Percentiles rank a stretch among this genome's conserved stretches.
Conservation (phyloP, 108 stramenopile genomes). For the Nitzschia sp. region DNA sequence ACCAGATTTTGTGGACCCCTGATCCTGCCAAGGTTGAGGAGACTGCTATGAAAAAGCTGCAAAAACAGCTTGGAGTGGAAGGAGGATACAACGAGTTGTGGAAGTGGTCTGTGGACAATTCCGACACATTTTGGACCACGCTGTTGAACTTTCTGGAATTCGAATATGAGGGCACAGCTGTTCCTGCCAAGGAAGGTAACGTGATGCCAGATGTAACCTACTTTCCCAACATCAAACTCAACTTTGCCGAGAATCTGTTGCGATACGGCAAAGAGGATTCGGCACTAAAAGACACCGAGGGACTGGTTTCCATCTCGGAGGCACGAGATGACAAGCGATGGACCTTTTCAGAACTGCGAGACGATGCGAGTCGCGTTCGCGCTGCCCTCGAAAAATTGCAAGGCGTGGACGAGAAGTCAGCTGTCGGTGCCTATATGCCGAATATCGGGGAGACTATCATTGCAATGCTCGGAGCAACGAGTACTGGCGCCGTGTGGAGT, state of each 20-base stretch:
- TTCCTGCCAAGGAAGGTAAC: slow-evolving; percentile 25
- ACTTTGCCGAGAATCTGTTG: slow-evolving; percentile 44
- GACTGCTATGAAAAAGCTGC: slow-evolving; percentile 30
- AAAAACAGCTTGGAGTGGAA: slow-evolving; percentile 12
- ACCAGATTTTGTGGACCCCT: slow-evolving; percentile 3
- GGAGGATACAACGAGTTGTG: slow-evolving; percentile 34
- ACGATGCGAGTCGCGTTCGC: slow-evolving; percentile 27
- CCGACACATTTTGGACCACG: slow-evolving; percentile 34
- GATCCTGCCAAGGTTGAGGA: slow-evolving; percentile 1
- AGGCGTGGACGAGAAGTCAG: slow-evolving; percentile 20
- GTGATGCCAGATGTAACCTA: slow-evolving; percentile 36
- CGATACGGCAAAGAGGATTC: slow-evolving; percentile 11
- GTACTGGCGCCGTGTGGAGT: slow-evolving; percentile 36
- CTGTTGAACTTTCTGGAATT: slow-evolving; percentile 32
- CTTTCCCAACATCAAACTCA: slow-evolving; percentile 34
- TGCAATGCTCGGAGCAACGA: slow-evolving; percentile 38
- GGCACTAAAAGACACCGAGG: slow-evolving; percentile 14
- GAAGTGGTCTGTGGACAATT: slow-evolving; percentile 32
- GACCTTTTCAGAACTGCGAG: slow-evolving; percentile 26
- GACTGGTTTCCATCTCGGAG: slow-evolving; percentile 26
- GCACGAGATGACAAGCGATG: slow-evolving; percentile 19
- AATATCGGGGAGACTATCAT: slow-evolving; percentile 40
- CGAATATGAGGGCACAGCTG: slow-evolving; percentile 17
- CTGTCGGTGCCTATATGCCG: slow-evolving; percentile 29
- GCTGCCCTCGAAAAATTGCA: slow-evolving; percentile 10